A percentile compares a stretch with the other conserved stretches of the same genome.
Conservation (phyloP, 83 land plant species). For the Picea abies region DNA sequence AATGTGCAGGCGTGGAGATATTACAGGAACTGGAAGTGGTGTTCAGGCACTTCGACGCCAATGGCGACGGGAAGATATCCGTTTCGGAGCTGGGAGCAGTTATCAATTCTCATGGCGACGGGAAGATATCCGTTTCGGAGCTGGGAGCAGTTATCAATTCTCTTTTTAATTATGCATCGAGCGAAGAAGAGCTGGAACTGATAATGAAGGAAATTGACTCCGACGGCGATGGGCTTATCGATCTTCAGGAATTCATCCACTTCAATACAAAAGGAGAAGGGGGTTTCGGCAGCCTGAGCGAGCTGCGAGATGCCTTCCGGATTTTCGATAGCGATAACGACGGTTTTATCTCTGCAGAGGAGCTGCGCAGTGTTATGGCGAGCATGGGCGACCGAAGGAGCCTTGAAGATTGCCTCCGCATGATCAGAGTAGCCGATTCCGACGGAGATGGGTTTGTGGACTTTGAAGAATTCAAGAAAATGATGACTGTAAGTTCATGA, state of each 20-base stretch:
- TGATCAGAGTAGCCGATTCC: constrained; percentile 30
- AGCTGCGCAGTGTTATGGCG: constrained; percentile 29
- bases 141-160: constrained; percentile 11
- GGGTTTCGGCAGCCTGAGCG: constrained; percentile 2
- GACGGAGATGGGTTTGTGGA: constrained; percentile 36
- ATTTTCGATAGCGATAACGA: constrained; percentile 30
- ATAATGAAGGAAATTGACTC: constrained; percentile 34
- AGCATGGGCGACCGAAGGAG: constrained; percentile 21
- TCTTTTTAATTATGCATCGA: not conserved
- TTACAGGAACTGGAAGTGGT: not conserved
- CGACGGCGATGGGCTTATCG: constrained; percentile 33
- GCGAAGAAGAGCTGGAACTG: constrained; percentile 30
- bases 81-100: constrained; percentile 9
- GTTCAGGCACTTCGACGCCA: constrained; percentile 13
- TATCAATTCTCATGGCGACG: constrained; percentile 9
- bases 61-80: constrained; percentile 10
- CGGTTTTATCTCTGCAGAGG: constrained; percentile 38
- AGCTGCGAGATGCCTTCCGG: constrained; percentile 25
- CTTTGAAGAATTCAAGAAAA: constrained; percentile 30
- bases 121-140: constrained; percentile 9
- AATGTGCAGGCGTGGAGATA: not conserved
- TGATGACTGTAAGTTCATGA: constrained; percentile 20
- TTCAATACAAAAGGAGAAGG: constrained; percentile 4
- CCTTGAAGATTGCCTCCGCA: constrained; percentile 32
- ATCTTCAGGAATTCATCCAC: constrained; percentile 30